Percentiles rank a stretch among this genome's conserved stretches.
Conservation (phyloP, 2,329 filamentous ascomycete genomes). For the Talaromyces sp. region DNA sequence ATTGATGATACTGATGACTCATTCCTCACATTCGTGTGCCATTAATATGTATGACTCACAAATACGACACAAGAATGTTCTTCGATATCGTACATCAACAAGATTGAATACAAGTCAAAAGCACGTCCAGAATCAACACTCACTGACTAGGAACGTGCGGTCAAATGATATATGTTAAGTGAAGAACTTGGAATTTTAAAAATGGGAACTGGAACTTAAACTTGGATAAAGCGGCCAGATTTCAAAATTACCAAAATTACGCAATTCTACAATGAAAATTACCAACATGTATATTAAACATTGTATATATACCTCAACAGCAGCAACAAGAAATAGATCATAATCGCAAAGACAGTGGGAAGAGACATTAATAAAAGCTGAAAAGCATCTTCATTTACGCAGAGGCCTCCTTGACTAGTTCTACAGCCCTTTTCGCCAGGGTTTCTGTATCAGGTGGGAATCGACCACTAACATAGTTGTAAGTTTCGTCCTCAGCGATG, state of each 20-base stretch:
- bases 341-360: neutral
- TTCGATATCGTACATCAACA: neutral
- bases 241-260: constrained; percentile 2
- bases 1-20: neutral
- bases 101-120: neutral
- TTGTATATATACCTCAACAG: neutral
- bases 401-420: constrained; percentile 36
- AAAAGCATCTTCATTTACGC: neutral
- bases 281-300: neutral
- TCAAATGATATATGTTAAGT: neutral
- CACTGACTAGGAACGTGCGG: neutral
- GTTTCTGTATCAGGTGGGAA: constrained; percentile 29
- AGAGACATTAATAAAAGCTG: neutral
- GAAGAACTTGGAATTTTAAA: neutral
- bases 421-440: constrained; percentile 43
- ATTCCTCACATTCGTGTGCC: neutral
- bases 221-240: neutral
- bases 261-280: neutral
- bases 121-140: too few species aligned
- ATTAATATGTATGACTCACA: neutral
- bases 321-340: neutral
- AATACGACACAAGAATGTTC: neutral
- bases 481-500: constrained; percentile 30
- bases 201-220: neutral
- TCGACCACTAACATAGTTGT: constrained; percentile 34